Base-by-base conservation (phyloP, 805 yeast genomes). In the Sungouiozyma ichnusensis region DNA sequence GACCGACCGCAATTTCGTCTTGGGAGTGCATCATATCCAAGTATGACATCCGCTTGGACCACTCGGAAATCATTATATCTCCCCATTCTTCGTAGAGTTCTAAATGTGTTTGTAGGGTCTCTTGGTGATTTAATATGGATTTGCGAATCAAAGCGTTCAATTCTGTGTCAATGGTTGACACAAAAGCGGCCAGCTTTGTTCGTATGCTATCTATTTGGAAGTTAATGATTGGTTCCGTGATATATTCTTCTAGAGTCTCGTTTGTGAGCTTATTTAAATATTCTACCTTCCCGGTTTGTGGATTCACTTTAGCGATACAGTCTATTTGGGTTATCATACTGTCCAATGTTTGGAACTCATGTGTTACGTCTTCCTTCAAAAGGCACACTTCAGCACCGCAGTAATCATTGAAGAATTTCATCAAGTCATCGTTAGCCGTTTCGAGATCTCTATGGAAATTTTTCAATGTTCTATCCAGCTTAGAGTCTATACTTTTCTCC, bases 31-130 rank as follows among this genome's bases (percentile, higher is more conserved):
- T 47, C 14, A 55, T 50, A 33, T 60, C 64, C 5, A 53, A 45
- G 16, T 64, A 61, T 39, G 78, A 71, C 57, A 82, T 70, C 43
- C 76, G 70, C 37, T 73, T 71, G 5, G 83, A 73, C 62, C 79
- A 81, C 48, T 80, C 85, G 45, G 66, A 69, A 41, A 81, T 68
- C 15, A 83, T 69, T 5, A 76, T 72, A 41, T 81, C 88, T 3
- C 80, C 78, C 67, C 82, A 83, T 45, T 81, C 82, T 57, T 82
- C 88, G 55, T 77, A 72, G 0, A 79, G 71, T 48, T 81, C 88
- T 39, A 83, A 67, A 31, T 78, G 68, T 14, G 63, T 54, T 16
- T 62, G 54, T 48, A 72, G 67, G 24, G 65, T 59, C 2, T 54
- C 51, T 11, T 18, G 18, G 15, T 15, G 15, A 17, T 33, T 20